A percentile compares a stretch with the other conserved stretches of the same genome.
phyloP scores from a whole-genome alignment of 2,329 filamentous ascomycete species.

The Clarireedia hainanense region DNA sequence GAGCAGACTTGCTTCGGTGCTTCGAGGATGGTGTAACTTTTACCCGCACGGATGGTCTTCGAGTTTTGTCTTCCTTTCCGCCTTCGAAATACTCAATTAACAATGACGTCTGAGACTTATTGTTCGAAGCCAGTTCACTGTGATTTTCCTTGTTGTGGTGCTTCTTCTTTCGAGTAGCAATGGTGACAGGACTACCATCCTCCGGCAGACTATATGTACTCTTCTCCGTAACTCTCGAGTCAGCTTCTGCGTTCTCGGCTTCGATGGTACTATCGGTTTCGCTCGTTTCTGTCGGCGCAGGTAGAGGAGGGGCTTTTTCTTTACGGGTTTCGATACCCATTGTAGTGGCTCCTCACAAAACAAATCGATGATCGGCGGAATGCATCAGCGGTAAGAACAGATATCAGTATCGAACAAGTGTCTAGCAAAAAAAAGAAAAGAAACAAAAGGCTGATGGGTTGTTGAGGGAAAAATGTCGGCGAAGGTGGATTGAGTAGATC shows the following conservation, averaged over 20 bases:
- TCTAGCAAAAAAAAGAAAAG: neutral
- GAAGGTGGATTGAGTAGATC: neutral
- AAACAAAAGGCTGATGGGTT: neutral
- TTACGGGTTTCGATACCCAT: slow-evolving; percentile 31
- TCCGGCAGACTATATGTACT: slow-evolving; percentile 73
- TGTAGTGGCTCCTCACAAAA: slow-evolving; percentile 12
- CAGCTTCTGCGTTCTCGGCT: slow-evolving; percentile 48
- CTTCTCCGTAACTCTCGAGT: slow-evolving; percentile 60
- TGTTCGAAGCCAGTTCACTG: slow-evolving; percentile 42
- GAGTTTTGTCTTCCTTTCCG: slow-evolving; percentile 46
- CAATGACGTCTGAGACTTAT: slow-evolving; percentile 60
- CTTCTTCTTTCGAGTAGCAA: slow-evolving; percentile 67
- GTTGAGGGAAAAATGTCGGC: neutral
- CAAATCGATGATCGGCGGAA: slow-evolving; percentile 2
- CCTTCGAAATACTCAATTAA: slow-evolving; percentile 72
- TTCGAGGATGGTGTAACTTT: slow-evolving; percentile 60
- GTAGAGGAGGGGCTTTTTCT: slow-evolving; percentile 59
- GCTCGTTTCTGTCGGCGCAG: slow-evolving; percentile 66
- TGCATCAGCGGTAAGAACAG: slow-evolving; percentile 4
- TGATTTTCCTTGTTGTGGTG: slow-evolving; percentile 38
- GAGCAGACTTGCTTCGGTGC: slow-evolving; percentile 36
- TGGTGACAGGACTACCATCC: slow-evolving; percentile 86
- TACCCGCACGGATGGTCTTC: slow-evolving; percentile 62
- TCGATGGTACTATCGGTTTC: slow-evolving; percentile 37
- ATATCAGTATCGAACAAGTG: neutral